Evolutionary conservation across 805 yeast species (phyloP).

Genomic region (Suhomyces prunicola): DNA sequence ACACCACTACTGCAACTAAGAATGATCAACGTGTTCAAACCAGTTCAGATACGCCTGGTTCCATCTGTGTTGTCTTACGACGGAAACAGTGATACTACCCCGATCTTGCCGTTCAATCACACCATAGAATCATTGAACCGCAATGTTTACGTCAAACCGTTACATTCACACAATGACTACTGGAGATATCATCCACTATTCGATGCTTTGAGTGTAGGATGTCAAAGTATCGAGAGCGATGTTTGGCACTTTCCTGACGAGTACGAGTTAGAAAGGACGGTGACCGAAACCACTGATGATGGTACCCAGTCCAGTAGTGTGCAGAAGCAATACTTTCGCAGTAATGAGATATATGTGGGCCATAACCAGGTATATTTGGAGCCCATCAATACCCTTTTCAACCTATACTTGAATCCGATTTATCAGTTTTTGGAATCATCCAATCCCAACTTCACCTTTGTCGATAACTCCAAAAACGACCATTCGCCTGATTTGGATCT

Average conservation of each 20-base stretch:
- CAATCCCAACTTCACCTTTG: slow-evolving; percentile 30
- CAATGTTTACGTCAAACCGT: slow-evolving; percentile 39
- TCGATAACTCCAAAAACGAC: neutral
- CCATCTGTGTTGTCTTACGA: slow-evolving; percentile 2
- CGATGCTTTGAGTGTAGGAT: slow-evolving; percentile 56
- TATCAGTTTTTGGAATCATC: slow-evolving; percentile 44
- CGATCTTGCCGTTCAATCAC: slow-evolving; percentile 17
- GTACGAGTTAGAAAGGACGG: slow-evolving; percentile 27
- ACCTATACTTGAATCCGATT: slow-evolving; percentile 55
- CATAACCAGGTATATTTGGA: slow-evolving; percentile 51
- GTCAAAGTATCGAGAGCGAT: slow-evolving; percentile 64
- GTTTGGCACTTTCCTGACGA: slow-evolving; percentile 48
- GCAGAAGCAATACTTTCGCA: slow-evolving; percentile 23
- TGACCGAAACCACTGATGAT: slow-evolving; percentile 18
- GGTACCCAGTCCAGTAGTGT: neutral
- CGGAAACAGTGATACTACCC: slow-evolving; percentile 12
- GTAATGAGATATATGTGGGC: slow-evolving; percentile 54
- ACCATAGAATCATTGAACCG: slow-evolving; percentile 28
- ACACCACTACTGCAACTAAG: neutral
- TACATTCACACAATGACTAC: slow-evolving; percentile 72
- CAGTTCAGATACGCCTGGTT: neutral
- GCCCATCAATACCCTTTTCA: slow-evolving; percentile 43
- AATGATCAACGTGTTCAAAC: slow-evolving; percentile 4
- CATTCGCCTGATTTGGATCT: slow-evolving; percentile 8
- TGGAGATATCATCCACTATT: slow-evolving; percentile 57